Base-by-base conservation (phyloP, 2,329 filamentous ascomycete genomes). In the Capronia epimyces region DNA sequence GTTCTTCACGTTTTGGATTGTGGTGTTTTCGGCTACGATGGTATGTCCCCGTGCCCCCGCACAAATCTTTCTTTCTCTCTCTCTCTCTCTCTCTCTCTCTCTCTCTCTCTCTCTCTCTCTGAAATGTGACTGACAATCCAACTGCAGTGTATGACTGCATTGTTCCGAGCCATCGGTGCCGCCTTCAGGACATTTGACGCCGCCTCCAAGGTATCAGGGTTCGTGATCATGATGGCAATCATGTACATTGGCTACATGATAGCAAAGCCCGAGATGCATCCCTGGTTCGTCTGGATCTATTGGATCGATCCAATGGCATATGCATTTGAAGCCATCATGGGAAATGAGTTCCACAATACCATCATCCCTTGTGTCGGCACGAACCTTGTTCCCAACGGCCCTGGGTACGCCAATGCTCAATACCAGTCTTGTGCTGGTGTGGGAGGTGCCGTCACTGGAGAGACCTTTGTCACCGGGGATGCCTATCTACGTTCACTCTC, bases 401-500 rank as follows among this genome's bases (percentile, higher is more conserved):
- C 64, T 1, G 66, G 67, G 2, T 69, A 69, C 24, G 34, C 42
- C 15, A 29, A 46, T 24, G 21, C 52, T 15, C 46, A 42, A 37
- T 52, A 42, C 27, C 89, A 83, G 54, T 86, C 79, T 1, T 84
- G 81, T 53, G 73, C 81, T 1, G 80, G 80, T 49, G 74, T 84
- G 0, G 69, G 72, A 2, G 81, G 83, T 18, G 80, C 78, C 1
- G 55, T 63, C 0, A 65, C 66, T 1, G 81, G 81, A 0, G 63
- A 71, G 18, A 71, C 69, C 0, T 71, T 61, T 12, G 68, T 84
- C 1, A 73, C 67, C 7, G 82, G 82, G 0, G 79, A 82, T n/a
- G 65, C 76, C 3, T 85, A 84, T 48, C 66, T 85, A 0, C 60
- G 60, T 0, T 77, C 74, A 1, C 67, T 86, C 0, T 77, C 76